Base-by-base conservation (phyloP, 768 basidiomycete species). In the Boletus barrowsii region DNA sequence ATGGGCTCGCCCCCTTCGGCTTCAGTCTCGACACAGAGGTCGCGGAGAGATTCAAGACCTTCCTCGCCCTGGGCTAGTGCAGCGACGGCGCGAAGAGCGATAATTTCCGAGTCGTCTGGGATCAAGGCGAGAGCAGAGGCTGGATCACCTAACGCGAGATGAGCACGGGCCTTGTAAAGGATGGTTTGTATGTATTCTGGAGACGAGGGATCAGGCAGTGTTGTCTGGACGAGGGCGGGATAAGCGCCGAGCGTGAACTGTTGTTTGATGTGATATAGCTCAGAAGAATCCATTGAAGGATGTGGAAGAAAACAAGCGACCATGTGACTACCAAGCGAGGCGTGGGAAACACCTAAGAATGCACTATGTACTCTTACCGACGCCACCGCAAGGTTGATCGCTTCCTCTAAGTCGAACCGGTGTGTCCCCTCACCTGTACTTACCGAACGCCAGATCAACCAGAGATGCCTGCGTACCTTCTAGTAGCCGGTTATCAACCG, bases 21-120 rank as follows among this genome's bases (percentile, higher is more conserved):
- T 62, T 96, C 93, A 40, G 88, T 83, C 70, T 98, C 94, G 9
- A 96, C 82, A 46, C 87, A 83, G 22, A 94, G 72, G 69, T 96
- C 94, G 17, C 94, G 80, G 29, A 95, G 76, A 65, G 89, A 83
- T 66, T 96, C 94, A 10, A 97, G 75, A 10, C 74, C 57, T 82
- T 88, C 61, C 77, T 79, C 43, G 71, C 78, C 26, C 18, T 78
- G 79, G n/a, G 92, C 89, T 47, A 98, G 76, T 5, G 88, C 81
- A 4, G 80, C 72, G 10, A 87, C 80, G 30, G 92, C 89, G 62
- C 83, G 86, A 48, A 91, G 58, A 1, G 87, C 77, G 41, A 89
- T 75, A 62, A 85, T 84, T 52, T 87, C 86, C 1, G 82, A 71
- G 32, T 77, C 79, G 18, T 70, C 62, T 42, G 84, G 81, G 22